These are phyloP conservation scores for Pseudophaeomoniella oleicola DNA, from an alignment of 2,329 filamentous ascomycete genomes.

Conservation along the genomic window DNA sequence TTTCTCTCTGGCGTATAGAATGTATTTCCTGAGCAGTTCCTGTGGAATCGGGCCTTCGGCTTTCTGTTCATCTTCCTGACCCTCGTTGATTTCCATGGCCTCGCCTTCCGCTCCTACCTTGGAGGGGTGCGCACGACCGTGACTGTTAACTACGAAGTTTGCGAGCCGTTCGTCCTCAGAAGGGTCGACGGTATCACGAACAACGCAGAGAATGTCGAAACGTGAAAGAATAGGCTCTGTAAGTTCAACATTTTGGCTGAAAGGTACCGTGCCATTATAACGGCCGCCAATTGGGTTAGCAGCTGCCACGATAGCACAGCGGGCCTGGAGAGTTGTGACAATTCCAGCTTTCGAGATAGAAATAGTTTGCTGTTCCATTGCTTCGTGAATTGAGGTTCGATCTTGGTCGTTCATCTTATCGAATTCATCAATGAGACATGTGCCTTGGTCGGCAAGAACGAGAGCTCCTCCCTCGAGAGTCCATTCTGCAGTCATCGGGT, in stretches of 20 bases:
- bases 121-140: constrained; percentile 72
- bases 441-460: constrained; percentile 86
- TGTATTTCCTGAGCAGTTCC: constrained; percentile 86
- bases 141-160: constrained; percentile 86
- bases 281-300: constrained; percentile 93
- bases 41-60: constrained; percentile 68
- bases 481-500: constrained; percentile 93
- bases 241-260: constrained; percentile 89
- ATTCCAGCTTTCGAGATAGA: constrained; percentile 98
- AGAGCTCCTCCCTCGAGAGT: constrained; percentile 91
- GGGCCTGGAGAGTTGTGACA: constrained; percentile 88
- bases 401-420: constrained; percentile 99
- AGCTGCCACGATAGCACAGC: constrained; percentile 90
- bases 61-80: constrained; percentile 28
- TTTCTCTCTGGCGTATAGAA: constrained; percentile 81
- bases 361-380: constrained; percentile 99
- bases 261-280: constrained; percentile 92
- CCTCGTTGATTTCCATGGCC: constrained; percentile 43
- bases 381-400: constrained; percentile 94
- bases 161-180: constrained; percentile 84
- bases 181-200: constrained; percentile 88
- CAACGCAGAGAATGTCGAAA: constrained; percentile 94
- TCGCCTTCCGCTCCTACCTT: constrained; percentile 34
- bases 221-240: constrained; percentile 95
- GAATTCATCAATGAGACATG: constrained; percentile 94